Evolutionary conservation across 176 grass and related monocot species (phyloP).

Genomic region (Cocos nucifera): DNA sequence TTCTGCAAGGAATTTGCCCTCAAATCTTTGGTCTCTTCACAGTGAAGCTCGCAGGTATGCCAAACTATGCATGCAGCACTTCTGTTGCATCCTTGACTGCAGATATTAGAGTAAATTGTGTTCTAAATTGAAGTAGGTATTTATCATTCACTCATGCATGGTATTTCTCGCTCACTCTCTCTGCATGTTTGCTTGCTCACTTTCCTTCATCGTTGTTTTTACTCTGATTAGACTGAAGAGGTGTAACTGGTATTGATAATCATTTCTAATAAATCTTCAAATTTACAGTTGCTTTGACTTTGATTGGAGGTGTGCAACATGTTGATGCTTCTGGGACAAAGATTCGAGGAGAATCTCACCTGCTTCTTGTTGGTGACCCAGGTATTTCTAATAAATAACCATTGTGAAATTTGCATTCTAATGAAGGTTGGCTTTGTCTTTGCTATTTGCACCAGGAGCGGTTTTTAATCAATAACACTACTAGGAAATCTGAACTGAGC

Average conservation of each 20-base stretch:
- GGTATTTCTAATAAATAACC: conserved; percentile 33
- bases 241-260: too few relatives aligned
- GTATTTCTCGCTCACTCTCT: not conserved
- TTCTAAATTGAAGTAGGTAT: too few relatives aligned
- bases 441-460: too few relatives aligned
- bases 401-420: too few relatives aligned
- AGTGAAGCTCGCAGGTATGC: conserved; percentile 87
- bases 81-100: too few relatives aligned
- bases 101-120: too few relatives aligned
- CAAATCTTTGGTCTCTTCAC: conserved; percentile 92
- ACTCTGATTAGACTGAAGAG: too few relatives aligned
- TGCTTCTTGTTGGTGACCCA: conserved; percentile 99
- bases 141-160: too few relatives aligned
- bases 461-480: too few relatives aligned
- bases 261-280: conserved; percentile 4
- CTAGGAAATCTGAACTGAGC: too few relatives aligned
- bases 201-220: too few relatives aligned
- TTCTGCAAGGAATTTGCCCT: conserved; percentile 74
- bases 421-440: too few relatives aligned
- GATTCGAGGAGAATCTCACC: conserved; percentile 87
- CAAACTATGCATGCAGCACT: not conserved
- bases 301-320: conserved; percentile 92
- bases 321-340: conserved; percentile 85
- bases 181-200: not conserved
- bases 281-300: conserved; percentile 81